phyloP scores from a whole-genome alignment of 208 protist genomes.

The Naegleria lovaniensis region DNA sequence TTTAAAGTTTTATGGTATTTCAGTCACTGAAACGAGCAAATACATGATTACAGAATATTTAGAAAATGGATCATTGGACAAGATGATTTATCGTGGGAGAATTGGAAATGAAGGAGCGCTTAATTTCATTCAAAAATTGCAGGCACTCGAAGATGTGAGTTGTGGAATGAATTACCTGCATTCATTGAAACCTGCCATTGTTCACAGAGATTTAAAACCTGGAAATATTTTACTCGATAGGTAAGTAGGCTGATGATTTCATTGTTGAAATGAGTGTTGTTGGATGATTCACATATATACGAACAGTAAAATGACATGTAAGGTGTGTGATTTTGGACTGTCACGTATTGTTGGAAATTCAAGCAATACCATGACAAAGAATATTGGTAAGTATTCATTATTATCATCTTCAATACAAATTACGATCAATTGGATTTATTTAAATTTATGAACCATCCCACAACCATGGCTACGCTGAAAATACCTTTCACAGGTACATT shows the following conservation, averaged over 20 bases:
- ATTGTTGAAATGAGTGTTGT: too few species aligned
- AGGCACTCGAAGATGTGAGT: background rate
- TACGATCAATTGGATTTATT: too few species aligned
- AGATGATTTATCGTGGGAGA: background rate
- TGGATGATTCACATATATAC: too few species aligned
- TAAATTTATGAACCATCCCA: too few species aligned
- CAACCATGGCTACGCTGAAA: too few species aligned
- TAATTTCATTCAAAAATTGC: too few species aligned
- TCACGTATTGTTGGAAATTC: background rate
- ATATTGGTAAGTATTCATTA: too few species aligned
- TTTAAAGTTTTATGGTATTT: background rate
- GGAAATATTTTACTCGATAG: background rate
- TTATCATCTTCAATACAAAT: too few species aligned
- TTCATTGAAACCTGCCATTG: background rate
- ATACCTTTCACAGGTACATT: too few species aligned
- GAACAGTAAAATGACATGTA: too few species aligned
- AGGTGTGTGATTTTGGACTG: background rate
- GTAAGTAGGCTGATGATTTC: too few species aligned
- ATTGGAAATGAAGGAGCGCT: background rate
- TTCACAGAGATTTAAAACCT: conserved; percentile 23
- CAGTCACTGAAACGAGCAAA: background rate
- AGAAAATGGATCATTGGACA: background rate
- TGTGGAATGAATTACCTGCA: background rate
- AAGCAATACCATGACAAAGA: background rate
- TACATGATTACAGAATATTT: background rate